Conservation (phyloP, 1,284 basidiomycete species). For the Golubevia sp. region DNA sequence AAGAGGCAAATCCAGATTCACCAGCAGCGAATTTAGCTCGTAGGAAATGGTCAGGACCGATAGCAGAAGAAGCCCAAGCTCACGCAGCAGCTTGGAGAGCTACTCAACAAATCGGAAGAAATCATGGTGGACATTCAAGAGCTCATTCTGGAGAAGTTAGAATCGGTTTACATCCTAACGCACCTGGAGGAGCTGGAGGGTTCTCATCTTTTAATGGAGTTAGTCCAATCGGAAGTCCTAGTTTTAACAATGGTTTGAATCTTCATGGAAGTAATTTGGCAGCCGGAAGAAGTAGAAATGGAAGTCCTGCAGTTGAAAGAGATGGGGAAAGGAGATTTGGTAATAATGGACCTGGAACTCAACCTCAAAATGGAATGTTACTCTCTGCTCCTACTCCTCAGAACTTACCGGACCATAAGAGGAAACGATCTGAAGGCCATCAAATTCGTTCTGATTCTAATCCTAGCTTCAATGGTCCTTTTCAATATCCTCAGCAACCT, state of each 20-base stretch:
- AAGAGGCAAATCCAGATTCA: background rate
- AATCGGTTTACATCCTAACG: background rate
- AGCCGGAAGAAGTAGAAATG: no score
- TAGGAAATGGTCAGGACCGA: conserved; percentile 40
- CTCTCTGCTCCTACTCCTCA: background rate
- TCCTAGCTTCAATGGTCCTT: background rate
- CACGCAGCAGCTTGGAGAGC: conserved; percentile 8
- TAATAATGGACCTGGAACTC: no score
- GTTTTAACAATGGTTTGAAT: no score
- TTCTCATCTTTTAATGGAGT: background rate
- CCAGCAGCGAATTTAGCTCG: conserved; percentile 23
- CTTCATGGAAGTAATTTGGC: no score
- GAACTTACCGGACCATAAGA: background rate
- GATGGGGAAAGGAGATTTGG: no score
- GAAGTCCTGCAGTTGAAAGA: no score
- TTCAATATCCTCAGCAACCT: background rate
- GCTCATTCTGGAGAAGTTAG: background rate
- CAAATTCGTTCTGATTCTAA: background rate
- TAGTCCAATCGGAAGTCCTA: background rate
- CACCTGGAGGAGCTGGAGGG: no score
- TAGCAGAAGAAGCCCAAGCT: conserved; percentile 20
- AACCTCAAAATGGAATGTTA: no score
- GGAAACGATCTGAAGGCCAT: background rate
- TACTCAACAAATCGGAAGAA: conserved; percentile 1
- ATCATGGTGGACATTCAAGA: background rate